Evolutionary conservation across 1,284 basidiomycete species (phyloP), one percentile per base, ranked within the genome.

Genomic region (Sporisorium exsertum): DNA sequence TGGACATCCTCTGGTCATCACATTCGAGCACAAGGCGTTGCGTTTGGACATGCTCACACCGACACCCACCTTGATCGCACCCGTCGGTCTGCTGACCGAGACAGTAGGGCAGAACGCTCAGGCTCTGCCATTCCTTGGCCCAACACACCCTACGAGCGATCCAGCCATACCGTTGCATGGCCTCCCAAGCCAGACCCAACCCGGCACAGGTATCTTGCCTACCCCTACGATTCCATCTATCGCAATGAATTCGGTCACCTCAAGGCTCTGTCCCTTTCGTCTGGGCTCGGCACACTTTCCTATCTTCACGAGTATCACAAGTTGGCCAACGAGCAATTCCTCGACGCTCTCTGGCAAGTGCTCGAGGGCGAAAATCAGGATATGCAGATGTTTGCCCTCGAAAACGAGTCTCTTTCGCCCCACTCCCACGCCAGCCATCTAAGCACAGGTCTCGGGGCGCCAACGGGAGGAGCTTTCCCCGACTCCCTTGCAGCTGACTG

Each of bases 271-370:
- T 77, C 74, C 13, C 47, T 72, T 16, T 77, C 74, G 2, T 77
- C 74, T 2, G 74, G 74, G 2, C 70, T 77, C 3, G 74, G 74
- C 33, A 72, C 74, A 6, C 70, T 77, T 47, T 77, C 74, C 20
- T 77, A 77, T 26, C 64, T 77, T 33, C 74, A 77, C 57, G 70
- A 77, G 47, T 77, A 77, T 46, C 74, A 77, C 63, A 77, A 77
- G 46, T 57, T 77, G 26, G 74, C 74, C 35, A 77, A 77, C 58
- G 74, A 77, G 50, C 74, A 77, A 32, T 72, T 77, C 40, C 74
- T 77, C 26, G 74, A 77, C 37, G 74, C 74, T 9, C 53, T 77
- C 20, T 77, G 74, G 74, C 74, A 77, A 32, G 74, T 77, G 0
- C 60, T 77, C 32, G 74, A 77, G 22, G 70, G 74, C 6, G 73